These are phyloP conservation scores for Boletellus ananas DNA, from an alignment of 768 basidiomycete species.

Conservation along the genomic window DNA sequence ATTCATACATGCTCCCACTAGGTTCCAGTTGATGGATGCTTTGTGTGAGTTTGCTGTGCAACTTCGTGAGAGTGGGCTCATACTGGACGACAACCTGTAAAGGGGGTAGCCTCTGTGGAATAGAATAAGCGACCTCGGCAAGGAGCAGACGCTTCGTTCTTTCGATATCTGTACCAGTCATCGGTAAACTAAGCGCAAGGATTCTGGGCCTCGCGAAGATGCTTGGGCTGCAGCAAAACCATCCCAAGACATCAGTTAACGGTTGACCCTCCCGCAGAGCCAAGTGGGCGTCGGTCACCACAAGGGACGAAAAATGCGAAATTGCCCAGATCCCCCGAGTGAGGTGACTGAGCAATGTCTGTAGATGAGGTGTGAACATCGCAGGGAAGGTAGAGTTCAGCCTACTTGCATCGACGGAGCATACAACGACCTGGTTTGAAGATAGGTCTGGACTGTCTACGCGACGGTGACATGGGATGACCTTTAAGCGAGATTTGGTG, in stretches of 20 bases:
- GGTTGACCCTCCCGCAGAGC: slow-evolving; percentile 37
- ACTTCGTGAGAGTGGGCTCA: slow-evolving; percentile 33
- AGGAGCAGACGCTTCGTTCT: slow-evolving; percentile 39
- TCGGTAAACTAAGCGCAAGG: slow-evolving; percentile 36
- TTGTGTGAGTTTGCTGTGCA: slow-evolving; percentile 43
- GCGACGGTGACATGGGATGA: slow-evolving; percentile 10
- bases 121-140: slow-evolving; percentile 37
- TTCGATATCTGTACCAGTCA: slow-evolving; percentile 29
- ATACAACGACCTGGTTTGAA: slow-evolving; percentile 37
- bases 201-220: slow-evolving; percentile 39
- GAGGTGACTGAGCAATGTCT: slow-evolving; percentile 43
- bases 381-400: slow-evolving; percentile 1
- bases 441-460: slow-evolving; percentile 16
- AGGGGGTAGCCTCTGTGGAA: slow-evolving; percentile 38
- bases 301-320: slow-evolving; percentile 41
- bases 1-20: slow-evolving; percentile 34
- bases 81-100: slow-evolving; percentile 55
- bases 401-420: slow-evolving; percentile 37
- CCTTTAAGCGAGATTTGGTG: slow-evolving; percentile 14
- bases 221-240: slow-evolving; percentile 40
- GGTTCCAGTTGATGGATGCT: slow-evolving; percentile 46
- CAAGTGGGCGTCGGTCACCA: slow-evolving; percentile 42
- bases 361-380: slow-evolving; percentile 4
- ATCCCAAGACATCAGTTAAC: slow-evolving; percentile 42
- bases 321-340: slow-evolving; percentile 36